A percentile compares a stretch with the other conserved stretches of the same genome.
These are phyloP conservation scores for Rhodotorula babjevae DNA, from an alignment of 768 basidiomycete genomes.

Conservation along the genomic window DNA sequence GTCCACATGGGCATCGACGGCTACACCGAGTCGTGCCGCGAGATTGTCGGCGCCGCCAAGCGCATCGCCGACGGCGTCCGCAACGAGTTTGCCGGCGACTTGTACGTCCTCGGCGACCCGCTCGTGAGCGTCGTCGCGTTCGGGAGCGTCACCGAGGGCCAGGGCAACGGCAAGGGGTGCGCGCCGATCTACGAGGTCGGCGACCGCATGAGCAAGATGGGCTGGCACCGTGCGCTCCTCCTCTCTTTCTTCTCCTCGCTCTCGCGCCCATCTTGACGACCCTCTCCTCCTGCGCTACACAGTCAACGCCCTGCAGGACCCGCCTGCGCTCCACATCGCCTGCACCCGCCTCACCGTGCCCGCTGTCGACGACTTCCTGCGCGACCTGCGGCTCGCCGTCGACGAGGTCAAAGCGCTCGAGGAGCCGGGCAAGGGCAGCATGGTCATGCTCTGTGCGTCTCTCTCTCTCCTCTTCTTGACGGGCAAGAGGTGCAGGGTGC, in stretches of 20 bases:
- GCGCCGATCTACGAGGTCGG: conserved; percentile 79
- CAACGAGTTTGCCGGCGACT: conserved; percentile 62
- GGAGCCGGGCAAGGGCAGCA: conserved; percentile 63
- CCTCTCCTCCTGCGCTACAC: neutral
- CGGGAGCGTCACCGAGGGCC: conserved; percentile 53
- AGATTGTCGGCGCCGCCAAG: conserved; percentile 71
- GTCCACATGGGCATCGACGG: conserved; percentile 85
- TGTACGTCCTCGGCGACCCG: conserved; percentile 84
- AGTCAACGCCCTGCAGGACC: conserved; percentile 72
- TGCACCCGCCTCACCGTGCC: conserved; percentile 80
- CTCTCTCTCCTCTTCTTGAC: neutral
- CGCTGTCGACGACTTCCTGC: conserved; percentile 69
- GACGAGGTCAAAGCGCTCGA: conserved; percentile 58
- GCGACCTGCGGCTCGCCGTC: conserved; percentile 75
- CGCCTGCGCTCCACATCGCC: conserved; percentile 84
- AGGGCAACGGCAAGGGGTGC: conserved; percentile 38
- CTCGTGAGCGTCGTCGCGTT: conserved; percentile 88
- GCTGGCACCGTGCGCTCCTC: conserved; percentile 62
- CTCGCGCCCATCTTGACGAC: neutral
- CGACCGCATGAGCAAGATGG: conserved; percentile 74
- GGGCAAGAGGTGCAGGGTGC: neutral
- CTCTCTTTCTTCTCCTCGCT: neutral
- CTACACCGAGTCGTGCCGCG: conserved; percentile 75
- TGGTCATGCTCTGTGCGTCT: conserved; percentile 67
- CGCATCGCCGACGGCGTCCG: conserved; percentile 64